Conservation (phyloP, 345 rosid species). For the Euphorbia lathyris region DNA sequence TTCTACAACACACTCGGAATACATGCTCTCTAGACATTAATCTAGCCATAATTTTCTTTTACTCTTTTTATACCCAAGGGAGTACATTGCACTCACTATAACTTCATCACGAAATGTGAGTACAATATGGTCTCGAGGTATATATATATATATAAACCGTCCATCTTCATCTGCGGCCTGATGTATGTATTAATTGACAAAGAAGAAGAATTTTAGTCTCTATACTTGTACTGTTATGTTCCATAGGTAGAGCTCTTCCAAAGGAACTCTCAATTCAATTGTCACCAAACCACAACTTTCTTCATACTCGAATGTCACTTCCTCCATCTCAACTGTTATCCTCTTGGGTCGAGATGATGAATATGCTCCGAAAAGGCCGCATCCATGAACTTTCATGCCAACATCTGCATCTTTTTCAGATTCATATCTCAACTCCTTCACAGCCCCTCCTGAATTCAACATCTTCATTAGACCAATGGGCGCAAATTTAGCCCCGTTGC, state of each 20-base stretch:
- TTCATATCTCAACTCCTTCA: slow-evolving; percentile 40
- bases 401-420: slow-evolving; percentile 15
- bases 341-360: slow-evolving; percentile 42
- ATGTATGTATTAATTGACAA: neutral
- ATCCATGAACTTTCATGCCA: slow-evolving; percentile 40
- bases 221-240: slow-evolving; percentile 24
- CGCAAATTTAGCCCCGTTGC: slow-evolving; percentile 37
- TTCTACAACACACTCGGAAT: no score
- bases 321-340: slow-evolving; percentile 34
- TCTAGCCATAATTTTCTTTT: no score
- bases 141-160: no score
- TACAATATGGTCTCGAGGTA: no score
- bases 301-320: slow-evolving; percentile 36
- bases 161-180: no score
- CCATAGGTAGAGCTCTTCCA: slow-evolving; percentile 53
- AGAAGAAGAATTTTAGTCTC: neutral
- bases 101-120: neutral
- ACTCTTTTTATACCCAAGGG: no score
- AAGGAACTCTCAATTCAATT: slow-evolving; percentile 37
- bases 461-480: slow-evolving; percentile 51
- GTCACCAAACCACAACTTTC: slow-evolving; percentile 42
- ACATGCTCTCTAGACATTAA: no score
- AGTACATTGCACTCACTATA: no score
- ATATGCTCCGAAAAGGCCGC: slow-evolving; percentile 50
- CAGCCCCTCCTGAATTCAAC: slow-evolving; percentile 66